Evolutionary conservation across 225 moss, liverwort and hornwort species (phyloP), one percentile per base, ranked within the genome.

Genomic region (Marchantia paleacea): DNA sequence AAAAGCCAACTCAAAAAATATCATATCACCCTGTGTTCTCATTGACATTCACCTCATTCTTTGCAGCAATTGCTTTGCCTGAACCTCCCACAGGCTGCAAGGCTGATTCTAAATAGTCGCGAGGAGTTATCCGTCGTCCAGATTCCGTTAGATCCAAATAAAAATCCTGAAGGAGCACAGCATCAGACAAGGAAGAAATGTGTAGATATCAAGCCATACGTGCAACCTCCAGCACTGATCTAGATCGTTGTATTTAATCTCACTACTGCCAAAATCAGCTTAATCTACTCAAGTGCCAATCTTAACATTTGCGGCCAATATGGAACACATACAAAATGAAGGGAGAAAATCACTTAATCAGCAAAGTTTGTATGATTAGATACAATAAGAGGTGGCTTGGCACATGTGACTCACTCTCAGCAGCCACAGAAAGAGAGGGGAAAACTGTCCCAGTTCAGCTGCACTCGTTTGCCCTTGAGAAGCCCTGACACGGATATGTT

Each of bases 401-500:
- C 19, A 15, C 18, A 20, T 50, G 60, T 29, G 72, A 80, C 91
- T 81, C 82, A 94, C 94, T 87, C 93, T 89, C 49, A 96, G 92
- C 86, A 96, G 82, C 95, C 95, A 96, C 62, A 96, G 54, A 14
- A 77, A 96, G 69, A 93, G 89, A 53, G 95, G 95, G 7, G 95
- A 93, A 76, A 90, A 96, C 70, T 93, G 95, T 7, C 95, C 95
- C 47, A 96, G 88, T 83, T 96, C 95, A 52, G 95, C 89, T 7
- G 93, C 95, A 80, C 90, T 92, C 8, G 91, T 86, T 80, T 83
- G 83, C 52, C 75, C 87, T 55, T 81, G 82, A 61, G 95, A 93
- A 29, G 95, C 95, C 83, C 95, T 90, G 11, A 96, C 95, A 70
- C 92, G 95, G 52, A 96, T 96, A 75, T 96, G 95, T 50, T 93